These are phyloP conservation scores for Phyllosticta citrichinensis DNA, from an alignment of 2,329 filamentous ascomycete species.

Conservation along the genomic window DNA sequence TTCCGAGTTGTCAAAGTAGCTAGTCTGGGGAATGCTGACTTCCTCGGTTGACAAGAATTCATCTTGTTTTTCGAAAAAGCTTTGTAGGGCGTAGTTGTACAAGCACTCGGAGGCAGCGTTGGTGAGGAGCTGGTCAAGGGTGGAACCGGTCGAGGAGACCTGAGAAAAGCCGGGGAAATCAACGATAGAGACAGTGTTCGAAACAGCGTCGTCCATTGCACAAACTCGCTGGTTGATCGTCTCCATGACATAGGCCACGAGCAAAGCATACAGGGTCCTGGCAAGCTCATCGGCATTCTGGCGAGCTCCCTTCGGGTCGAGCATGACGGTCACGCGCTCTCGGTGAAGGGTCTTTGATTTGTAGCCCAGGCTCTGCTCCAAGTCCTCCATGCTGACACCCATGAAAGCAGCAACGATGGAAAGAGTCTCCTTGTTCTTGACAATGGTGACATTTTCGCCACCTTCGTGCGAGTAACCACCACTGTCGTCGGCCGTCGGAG, in stretches of 20 bases:
- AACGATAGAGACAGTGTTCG: constrained; percentile 87
- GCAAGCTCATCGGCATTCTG: constrained; percentile 91
- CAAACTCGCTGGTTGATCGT: constrained; percentile 83
- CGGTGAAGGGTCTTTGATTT: constrained; percentile 94
- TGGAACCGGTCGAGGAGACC: constrained; percentile 69
- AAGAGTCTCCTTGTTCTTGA: constrained; percentile 88
- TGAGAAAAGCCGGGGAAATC: constrained; percentile 95
- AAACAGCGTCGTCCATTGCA: constrained; percentile 75
- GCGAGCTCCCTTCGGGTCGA: constrained; percentile 82
- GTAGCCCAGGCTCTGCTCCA: constrained; percentile 85
- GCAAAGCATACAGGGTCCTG: constrained; percentile 81
- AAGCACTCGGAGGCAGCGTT: constrained; percentile 88
- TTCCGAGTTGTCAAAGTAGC: constrained; percentile 96
- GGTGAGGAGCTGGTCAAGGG: constrained; percentile 84
- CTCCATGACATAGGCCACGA: constrained; percentile 92
- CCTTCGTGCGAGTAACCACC: constrained; percentile 95
- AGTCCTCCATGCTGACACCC: constrained; percentile 67
- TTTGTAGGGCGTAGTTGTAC: constrained; percentile 88
- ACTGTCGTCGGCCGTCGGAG: constrained; percentile 74
- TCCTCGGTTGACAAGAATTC: constrained; percentile 93
- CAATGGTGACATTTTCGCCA: constrained; percentile 70
- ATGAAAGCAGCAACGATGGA: constrained; percentile 87
- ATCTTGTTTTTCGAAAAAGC: constrained; percentile 90
- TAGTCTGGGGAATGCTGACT: constrained; percentile 78
- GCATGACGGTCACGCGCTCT: constrained; percentile 96